A percentile compares a stretch with the other conserved stretches of the same genome.
Evolutionary conservation across 306 rosid species (phyloP).

Genomic region (Chamaecrista fasciculata): DNA sequence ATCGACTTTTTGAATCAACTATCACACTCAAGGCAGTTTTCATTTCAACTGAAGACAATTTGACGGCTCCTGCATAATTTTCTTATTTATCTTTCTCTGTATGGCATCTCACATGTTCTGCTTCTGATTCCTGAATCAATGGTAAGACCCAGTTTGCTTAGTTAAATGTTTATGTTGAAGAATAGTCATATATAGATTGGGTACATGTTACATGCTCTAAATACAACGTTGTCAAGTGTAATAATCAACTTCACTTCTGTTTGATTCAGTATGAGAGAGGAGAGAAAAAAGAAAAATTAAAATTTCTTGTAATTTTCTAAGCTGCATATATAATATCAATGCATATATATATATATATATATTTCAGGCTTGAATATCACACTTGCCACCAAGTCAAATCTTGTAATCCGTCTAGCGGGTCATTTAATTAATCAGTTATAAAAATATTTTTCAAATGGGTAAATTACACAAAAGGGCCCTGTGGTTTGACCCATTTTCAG

Average conservation of each 20-base stretch:
- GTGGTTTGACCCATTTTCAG: no score
- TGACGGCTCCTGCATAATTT: conserved; percentile 72
- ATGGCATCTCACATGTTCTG: conserved; percentile 59
- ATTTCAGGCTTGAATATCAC: conserved; percentile 52
- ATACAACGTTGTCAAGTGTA: no score
- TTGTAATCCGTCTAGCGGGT: no score
- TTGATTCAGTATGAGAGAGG: not conserved
- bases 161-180: conserved; percentile 14
- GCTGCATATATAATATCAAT: not conserved
- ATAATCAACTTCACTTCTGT: not conserved
- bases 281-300: not conserved
- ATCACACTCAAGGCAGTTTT: conserved; percentile 79
- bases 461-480: no score
- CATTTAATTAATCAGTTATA: no score
- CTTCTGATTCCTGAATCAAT: conserved; percentile 56
- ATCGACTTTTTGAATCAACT: conserved; percentile 84
- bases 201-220: not conserved
- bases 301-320: conserved; percentile 1
- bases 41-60: conserved; percentile 79
- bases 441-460: no score
- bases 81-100: conserved; percentile 60
- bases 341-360: no score
- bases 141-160: conserved; percentile 45
- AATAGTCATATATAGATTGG: conserved; percentile 1
- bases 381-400: no score